phyloP scores from a whole-genome alignment of 805 yeast genomes.

The Scheffersomyces stipitis region DNA sequence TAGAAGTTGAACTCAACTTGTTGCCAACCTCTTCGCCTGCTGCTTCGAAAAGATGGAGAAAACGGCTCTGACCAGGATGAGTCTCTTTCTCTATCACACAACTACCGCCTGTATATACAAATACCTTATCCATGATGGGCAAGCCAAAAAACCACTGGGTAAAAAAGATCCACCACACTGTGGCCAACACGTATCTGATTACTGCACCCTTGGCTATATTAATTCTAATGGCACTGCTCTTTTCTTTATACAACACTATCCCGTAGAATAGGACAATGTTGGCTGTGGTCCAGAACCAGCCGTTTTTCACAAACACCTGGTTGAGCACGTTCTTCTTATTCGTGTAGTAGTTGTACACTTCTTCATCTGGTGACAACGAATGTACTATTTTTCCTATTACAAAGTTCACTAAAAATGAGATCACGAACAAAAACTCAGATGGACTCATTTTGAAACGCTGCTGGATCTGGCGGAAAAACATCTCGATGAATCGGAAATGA shows the following conservation, averaged over 20 bases:
- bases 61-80: constrained; percentile 3
- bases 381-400: constrained; percentile 53
- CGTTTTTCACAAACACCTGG: constrained; percentile 74
- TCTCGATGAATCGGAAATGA: neutral
- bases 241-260: constrained; percentile 6
- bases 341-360: constrained; percentile 50
- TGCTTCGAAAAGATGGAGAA: constrained; percentile 11
- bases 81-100: constrained; percentile 43
- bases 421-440: constrained; percentile 26
- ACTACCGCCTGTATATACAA: constrained; percentile 77
- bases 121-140: constrained; percentile 88
- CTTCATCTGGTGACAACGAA: constrained; percentile 43
- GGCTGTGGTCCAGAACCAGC: constrained; percentile 86
- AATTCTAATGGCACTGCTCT: neutral
- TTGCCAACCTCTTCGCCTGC: neutral
- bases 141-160: constrained; percentile 85
- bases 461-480: constrained; percentile 1
- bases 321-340: constrained; percentile 72
- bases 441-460: constrained; percentile 11
- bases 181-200: constrained; percentile 51
- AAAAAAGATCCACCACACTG: constrained; percentile 81
- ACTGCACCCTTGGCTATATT: constrained; percentile 15
- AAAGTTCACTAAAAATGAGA: constrained; percentile 42
- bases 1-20: neutral
- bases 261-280: constrained; percentile 27